phyloP scores from a whole-genome alignment of 2,329 filamentous ascomycete genomes.

The Alternaria sp. region DNA sequence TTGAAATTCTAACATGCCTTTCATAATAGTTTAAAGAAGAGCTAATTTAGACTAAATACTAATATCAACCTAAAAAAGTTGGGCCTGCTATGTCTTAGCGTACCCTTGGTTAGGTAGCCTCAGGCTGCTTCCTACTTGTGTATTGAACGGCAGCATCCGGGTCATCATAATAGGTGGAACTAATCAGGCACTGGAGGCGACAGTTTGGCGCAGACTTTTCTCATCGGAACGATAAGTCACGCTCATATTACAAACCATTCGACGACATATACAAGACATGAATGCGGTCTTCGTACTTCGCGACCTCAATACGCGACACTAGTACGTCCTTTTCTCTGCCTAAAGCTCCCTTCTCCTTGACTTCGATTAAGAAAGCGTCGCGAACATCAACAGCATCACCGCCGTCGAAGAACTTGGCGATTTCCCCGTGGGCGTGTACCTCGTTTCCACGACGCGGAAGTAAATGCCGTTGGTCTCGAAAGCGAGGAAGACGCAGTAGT shows the following conservation, averaged over 20 bases:
- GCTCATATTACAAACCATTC: neutral
- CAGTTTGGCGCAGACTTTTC: neutral
- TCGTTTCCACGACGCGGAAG: constrained; percentile 31
- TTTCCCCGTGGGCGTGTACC: constrained; percentile 28
- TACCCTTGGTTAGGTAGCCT: no score
- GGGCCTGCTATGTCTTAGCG: no score
- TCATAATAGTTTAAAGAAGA: no score
- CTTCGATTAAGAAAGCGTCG: constrained; percentile 22
- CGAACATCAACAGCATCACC: constrained; percentile 25
- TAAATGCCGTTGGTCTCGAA: constrained; percentile 22
- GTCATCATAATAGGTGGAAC: neutral
- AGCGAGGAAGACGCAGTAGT: constrained; percentile 31
- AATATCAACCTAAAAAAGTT: no score
- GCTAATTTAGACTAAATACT: no score
- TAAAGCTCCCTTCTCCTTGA: constrained; percentile 24
- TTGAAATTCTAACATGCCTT: no score
- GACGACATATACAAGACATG: neutral
- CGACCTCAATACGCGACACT: constrained; percentile 12
- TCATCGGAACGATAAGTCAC: neutral
- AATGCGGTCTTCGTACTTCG: neutral
- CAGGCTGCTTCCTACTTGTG: no score
- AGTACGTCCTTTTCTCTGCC: constrained; percentile 1
- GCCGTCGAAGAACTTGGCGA: constrained; percentile 28
- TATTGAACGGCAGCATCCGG: neutral
- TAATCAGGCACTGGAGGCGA: neutral